A percentile compares a stretch with the other conserved stretches of the same genome.
Conservation (phyloP, 192 early-diverging fungal species). For the Gonapodya prolifera region DNA sequence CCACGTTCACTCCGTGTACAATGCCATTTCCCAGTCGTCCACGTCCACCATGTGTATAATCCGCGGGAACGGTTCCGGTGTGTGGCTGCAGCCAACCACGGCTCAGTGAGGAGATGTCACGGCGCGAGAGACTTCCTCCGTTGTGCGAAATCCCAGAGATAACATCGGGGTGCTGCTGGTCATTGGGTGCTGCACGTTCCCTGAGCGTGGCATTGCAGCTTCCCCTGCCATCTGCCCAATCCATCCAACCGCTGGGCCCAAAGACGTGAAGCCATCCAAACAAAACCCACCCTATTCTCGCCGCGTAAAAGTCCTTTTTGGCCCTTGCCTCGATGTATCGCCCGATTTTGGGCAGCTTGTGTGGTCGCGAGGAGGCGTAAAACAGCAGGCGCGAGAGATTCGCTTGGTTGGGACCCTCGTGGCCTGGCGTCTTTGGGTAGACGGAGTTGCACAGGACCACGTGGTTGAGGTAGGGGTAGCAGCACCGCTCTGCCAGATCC, state of each 20-base stretch:
- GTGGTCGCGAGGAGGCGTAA: conserved; percentile 76
- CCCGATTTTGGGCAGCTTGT: conserved; percentile 84
- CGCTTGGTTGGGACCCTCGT: conserved; percentile 56
- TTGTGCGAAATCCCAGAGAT: too few species aligned
- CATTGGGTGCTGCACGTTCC: too few species aligned
- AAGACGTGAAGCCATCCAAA: too few species aligned
- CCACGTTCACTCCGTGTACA: too few species aligned
- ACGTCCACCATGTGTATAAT: too few species aligned
- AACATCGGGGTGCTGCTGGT: too few species aligned
- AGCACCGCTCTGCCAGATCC: conserved; percentile 11
- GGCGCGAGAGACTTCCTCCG: too few species aligned
- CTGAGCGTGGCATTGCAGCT: too few species aligned
- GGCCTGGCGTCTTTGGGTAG: conserved; percentile 39
- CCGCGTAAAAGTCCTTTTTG: conserved; percentile 46
- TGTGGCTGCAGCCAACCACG: too few species aligned
- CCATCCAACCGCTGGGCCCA: neutral
- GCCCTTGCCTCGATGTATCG: conserved; percentile 61
- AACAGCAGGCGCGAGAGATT: conserved; percentile 78
- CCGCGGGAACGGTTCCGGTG: too few species aligned
- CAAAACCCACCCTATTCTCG: conserved; percentile 41
- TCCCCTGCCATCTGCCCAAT: neutral
- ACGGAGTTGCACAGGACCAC: conserved; percentile 30
- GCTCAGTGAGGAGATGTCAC: too few species aligned
- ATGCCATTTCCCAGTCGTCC: too few species aligned
- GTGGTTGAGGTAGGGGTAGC: conserved; percentile 21